A percentile compares a stretch with the other conserved stretches of the same genome.
Conservation (phyloP, 2,329 filamentous ascomycete species). For the Neocatenulostroma microsporum region DNA sequence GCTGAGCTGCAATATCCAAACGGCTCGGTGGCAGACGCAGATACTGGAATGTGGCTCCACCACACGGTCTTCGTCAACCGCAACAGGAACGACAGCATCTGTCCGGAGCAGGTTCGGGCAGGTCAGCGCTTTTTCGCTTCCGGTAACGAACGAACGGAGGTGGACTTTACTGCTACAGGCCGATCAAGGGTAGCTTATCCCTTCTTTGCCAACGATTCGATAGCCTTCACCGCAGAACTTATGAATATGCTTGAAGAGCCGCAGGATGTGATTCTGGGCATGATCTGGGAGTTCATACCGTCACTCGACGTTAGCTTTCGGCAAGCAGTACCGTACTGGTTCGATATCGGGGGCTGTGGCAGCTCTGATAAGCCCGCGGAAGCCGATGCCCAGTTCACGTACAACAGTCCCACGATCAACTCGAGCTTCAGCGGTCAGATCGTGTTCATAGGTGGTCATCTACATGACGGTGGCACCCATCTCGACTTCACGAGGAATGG, state of each 20-base stretch:
- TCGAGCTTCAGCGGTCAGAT: neutral
- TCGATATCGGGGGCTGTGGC: constrained; percentile 5
- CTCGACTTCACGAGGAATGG: constrained; percentile 3
- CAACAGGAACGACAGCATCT: constrained; percentile 1
- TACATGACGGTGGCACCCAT: constrained; percentile 6
- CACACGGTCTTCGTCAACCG: constrained; percentile 6
- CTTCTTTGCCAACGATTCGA: neutral
- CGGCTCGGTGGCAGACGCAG: constrained; percentile 3
- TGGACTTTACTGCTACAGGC: constrained; percentile 1
- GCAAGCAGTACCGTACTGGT: constrained; percentile 4
- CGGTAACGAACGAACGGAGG: constrained; percentile 5
- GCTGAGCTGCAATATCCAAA: constrained; percentile 3
- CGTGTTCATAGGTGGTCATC: constrained; percentile 3
- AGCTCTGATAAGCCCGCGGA: constrained; percentile 2
- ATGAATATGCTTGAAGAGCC: constrained; percentile 4
- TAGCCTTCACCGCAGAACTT: constrained; percentile 1
- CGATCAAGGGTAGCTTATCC: neutral
- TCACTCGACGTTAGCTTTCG: neutral
- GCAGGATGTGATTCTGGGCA: constrained; percentile 1
- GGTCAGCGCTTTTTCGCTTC: constrained; percentile 6
- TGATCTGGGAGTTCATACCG: constrained; percentile 6
- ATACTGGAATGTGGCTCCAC: constrained; percentile 6
- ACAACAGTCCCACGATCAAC: neutral
- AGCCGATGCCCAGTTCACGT: neutral
- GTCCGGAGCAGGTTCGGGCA: neutral